Evolutionary conservation across 2,329 filamentous ascomycete species (phyloP).

Genomic region (Aaosphaeria pasadenensis): DNA sequence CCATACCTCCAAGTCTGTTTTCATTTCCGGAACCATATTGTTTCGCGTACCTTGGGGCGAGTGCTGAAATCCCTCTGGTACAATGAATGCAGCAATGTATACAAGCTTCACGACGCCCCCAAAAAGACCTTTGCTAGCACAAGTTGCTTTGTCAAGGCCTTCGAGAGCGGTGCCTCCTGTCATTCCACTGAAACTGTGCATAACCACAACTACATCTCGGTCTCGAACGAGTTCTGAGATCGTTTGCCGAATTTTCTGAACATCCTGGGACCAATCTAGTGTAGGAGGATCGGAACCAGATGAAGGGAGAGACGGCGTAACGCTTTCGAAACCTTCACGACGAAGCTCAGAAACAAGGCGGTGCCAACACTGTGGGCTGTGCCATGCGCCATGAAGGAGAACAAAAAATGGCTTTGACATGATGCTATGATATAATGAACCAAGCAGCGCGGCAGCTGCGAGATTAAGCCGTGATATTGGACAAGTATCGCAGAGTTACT

Average conservation of each 20-base stretch:
- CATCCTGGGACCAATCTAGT: background rate
- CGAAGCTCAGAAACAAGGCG: conserved; percentile 1
- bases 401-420: conserved; percentile 12
- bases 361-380: conserved; percentile 6
- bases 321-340: background rate
- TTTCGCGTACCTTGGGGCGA: conserved; percentile 1
- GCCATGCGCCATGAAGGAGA: conserved; percentile 10
- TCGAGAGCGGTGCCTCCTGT: conserved; percentile 5
- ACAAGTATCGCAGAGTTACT: too few species aligned
- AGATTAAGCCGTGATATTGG: too few species aligned
- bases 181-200: conserved; percentile 9
- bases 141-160: conserved; percentile 5
- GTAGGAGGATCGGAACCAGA: background rate
- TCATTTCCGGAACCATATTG: background rate
- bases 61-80: conserved; percentile 8
- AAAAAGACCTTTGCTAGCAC: conserved; percentile 1
- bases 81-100: conserved; percentile 7
- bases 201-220: conserved; percentile 8
- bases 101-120: conserved; percentile 9
- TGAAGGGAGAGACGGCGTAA: background rate
- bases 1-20: background rate
- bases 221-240: conserved; percentile 4
- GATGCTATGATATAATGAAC: background rate
- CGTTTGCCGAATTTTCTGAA: conserved; percentile 2
- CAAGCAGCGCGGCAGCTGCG: too few species aligned